phyloP scores from a whole-genome alignment of 2,329 filamentous ascomycete species.

The Alternaria sp. region DNA sequence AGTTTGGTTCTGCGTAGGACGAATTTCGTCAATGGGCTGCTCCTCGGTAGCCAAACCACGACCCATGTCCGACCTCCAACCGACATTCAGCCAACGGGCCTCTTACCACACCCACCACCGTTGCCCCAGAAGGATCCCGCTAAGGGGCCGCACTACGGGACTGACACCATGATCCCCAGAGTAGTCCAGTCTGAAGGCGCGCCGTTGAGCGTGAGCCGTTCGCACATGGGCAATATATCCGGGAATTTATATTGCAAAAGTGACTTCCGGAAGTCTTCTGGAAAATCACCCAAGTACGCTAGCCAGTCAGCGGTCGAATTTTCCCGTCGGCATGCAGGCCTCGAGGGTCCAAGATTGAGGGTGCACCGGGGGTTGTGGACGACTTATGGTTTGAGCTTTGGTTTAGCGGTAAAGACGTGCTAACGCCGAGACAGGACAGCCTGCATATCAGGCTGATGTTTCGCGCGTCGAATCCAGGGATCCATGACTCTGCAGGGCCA shows the following conservation, averaged over 20 bases:
- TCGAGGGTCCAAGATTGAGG: constrained; percentile 24
- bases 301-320: constrained; percentile 29
- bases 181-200: constrained; percentile 26
- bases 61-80: constrained; percentile 31
- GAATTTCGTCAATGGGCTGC: constrained; percentile 39
- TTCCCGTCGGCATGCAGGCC: constrained; percentile 20
- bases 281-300: constrained; percentile 27
- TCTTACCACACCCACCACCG: constrained; percentile 13
- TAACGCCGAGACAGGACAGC: constrained; percentile 31
- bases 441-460: constrained; percentile 48
- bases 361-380: constrained; percentile 21
- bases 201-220: constrained; percentile 18
- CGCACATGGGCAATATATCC: constrained; percentile 31
- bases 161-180: constrained; percentile 36
- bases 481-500: constrained; percentile 32
- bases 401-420: constrained; percentile 29
- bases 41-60: constrained; percentile 42
- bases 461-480: constrained; percentile 28
- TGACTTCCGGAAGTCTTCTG: constrained; percentile 23
- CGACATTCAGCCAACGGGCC: constrained; percentile 29
- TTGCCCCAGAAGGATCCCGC: constrained; percentile 21
- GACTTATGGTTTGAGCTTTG: constrained; percentile 23
- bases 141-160: constrained; percentile 36
- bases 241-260: constrained; percentile 32
- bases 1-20: constrained; percentile 33